phyloP scores from a whole-genome alignment of 768 basidiomycete species.

The Tricholoma matsutake region DNA sequence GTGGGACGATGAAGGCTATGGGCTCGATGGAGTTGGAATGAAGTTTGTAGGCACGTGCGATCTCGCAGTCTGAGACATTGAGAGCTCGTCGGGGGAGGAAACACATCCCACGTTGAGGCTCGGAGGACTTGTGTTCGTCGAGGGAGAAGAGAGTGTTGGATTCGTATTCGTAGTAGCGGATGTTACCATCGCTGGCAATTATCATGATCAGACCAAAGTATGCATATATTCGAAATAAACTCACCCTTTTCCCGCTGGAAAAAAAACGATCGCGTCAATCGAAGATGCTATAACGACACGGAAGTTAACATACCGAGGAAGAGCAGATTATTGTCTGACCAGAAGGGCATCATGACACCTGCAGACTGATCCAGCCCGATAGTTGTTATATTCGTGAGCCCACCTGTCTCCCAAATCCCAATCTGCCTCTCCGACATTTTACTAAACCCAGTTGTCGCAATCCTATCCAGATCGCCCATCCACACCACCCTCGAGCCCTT shows the following conservation, averaged over 20 bases:
- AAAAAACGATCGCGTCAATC: constrained; percentile 5
- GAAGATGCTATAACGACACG: background rate
- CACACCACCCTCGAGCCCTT: constrained; percentile 88
- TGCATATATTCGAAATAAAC: constrained; percentile 12
- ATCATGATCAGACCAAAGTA: background rate
- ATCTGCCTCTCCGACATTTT: constrained; percentile 95
- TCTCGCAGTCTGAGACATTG: constrained; percentile 89
- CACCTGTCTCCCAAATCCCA: constrained; percentile 83
- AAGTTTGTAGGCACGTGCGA: constrained; percentile 92
- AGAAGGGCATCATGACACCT: constrained; percentile 97
- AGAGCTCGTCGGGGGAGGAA: constrained; percentile 93
- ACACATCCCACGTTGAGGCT: constrained; percentile 96
- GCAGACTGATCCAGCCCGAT: constrained; percentile 83
- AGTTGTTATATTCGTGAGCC: constrained; percentile 73
- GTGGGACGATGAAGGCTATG: constrained; percentile 92
- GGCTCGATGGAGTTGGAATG: constrained; percentile 74
- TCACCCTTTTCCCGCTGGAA: constrained; percentile 82
- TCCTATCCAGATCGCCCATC: constrained; percentile 86
- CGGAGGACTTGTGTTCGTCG: constrained; percentile 82
- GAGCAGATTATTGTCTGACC: constrained; percentile 89
- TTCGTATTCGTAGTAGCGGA: constrained; percentile 97
- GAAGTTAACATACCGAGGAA: constrained; percentile 58
- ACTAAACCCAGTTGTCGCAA: constrained; percentile 96
- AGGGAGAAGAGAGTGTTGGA: constrained; percentile 74
- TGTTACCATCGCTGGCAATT: constrained; percentile 80